A percentile compares a stretch with the other conserved stretches of the same genome.
These are phyloP conservation scores for Nothopassalora personata DNA, from an alignment of 2,329 filamentous ascomycete species.

Conservation along the genomic window DNA sequence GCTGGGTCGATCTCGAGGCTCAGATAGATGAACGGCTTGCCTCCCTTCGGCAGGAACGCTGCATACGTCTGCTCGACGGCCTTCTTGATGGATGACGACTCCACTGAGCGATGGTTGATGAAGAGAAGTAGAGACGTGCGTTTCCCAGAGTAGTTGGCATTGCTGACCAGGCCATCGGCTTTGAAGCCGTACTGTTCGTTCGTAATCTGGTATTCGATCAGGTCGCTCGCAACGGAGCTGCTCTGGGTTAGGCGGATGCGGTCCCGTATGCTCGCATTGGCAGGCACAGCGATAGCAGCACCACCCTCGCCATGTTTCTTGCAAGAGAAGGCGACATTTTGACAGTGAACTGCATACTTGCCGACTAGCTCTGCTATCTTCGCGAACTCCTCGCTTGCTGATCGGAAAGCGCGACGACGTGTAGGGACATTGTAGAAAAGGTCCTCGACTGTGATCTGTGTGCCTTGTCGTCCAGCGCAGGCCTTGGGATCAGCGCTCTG, in stretches of 20 bases:
- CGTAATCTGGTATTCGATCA: slow-evolving; percentile 67
- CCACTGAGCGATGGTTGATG: slow-evolving; percentile 93
- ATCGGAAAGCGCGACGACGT: slow-evolving; percentile 81
- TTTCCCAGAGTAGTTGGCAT: slow-evolving; percentile 92
- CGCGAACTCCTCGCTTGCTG: slow-evolving; percentile 88
- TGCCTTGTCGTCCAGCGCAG: slow-evolving; percentile 80
- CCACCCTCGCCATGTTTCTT: slow-evolving; percentile 91
- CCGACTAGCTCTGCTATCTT: slow-evolving; percentile 96
- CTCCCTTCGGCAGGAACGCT: slow-evolving; percentile 82
- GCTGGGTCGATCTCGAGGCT: slow-evolving; percentile 88
- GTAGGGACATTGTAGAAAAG: slow-evolving; percentile 95
- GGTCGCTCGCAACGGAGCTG: slow-evolving; percentile 75
- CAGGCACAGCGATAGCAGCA: slow-evolving; percentile 72
- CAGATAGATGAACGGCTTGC: slow-evolving; percentile 89
- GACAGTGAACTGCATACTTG: slow-evolving; percentile 86
- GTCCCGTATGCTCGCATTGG: slow-evolving; percentile 66
- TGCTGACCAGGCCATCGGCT: slow-evolving; percentile 75
- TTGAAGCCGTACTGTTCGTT: slow-evolving; percentile 80
- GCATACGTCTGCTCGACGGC: slow-evolving; percentile 86
- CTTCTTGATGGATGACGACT: slow-evolving; percentile 82
- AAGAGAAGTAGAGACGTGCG: slow-evolving; percentile 83
- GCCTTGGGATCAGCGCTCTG: slow-evolving; percentile 81
- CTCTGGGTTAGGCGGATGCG: slow-evolving; percentile 89
- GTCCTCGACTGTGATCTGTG: slow-evolving; percentile 92
- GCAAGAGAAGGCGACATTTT: slow-evolving; percentile 88